Evolutionary conservation across 2,329 filamentous ascomycete genomes (phyloP).

Genomic region (Monilinia fructigena): DNA sequence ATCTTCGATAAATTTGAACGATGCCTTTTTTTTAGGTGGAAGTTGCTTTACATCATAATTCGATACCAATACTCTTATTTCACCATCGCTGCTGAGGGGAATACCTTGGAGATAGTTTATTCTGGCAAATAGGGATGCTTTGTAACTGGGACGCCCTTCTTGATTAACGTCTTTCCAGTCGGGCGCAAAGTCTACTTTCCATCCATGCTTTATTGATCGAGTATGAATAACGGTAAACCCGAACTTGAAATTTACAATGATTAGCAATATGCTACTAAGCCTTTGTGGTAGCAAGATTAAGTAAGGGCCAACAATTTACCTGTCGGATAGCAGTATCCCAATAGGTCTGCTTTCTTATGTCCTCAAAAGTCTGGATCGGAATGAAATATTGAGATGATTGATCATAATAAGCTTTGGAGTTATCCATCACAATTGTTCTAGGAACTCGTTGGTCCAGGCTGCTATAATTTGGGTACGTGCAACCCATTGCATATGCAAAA

Average conservation of each 20-base stretch:
- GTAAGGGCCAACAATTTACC: neutral
- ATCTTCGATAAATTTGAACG: neutral
- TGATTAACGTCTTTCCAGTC: neutral
- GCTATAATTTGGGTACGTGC: neutral
- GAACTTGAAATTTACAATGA: neutral
- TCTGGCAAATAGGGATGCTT: accelerated
- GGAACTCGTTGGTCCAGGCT: accelerated
- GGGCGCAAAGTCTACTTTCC: neutral
- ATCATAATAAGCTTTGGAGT: neutral
- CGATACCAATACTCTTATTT: neutral
- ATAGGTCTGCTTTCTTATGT: conserved; percentile 4
- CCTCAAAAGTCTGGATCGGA: conserved; percentile 14
- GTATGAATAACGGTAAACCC: conserved; percentile 5
- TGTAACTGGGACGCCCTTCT: neutral
- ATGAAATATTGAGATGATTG: neutral
- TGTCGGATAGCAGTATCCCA: conserved; percentile 11
- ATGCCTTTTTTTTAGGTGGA: neutral
- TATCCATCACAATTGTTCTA: neutral
- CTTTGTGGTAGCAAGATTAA: neutral
- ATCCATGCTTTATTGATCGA: conserved; percentile 10
- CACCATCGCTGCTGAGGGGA: neutral
- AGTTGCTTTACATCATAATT: neutral
- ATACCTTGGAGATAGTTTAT: neutral
- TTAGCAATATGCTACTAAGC: neutral
- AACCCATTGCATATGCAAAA: conserved; percentile 2